Evolutionary conservation across 768 basidiomycete genomes (phyloP), one percentile per base, ranked within the genome.

Genomic region (Aureoboletus auriporus): DNA sequence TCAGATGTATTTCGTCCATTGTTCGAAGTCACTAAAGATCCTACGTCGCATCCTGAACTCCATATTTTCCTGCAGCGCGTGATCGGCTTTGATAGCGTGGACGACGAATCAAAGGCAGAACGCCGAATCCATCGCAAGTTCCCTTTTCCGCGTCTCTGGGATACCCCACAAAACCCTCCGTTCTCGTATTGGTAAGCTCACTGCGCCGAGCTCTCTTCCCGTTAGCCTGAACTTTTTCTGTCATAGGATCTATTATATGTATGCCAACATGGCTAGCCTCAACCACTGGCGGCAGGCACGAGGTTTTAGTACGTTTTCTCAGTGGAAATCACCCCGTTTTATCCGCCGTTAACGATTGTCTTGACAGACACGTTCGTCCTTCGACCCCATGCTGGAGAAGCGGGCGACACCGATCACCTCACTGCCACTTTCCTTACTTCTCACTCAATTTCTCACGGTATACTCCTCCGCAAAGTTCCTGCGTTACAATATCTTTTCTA

Each of bases 381-480:
- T 51, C 86, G 96, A 29, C 96, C 96, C 0, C 96, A 99, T 67
- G 89, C 88, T 29, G 96, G 96, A 43, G 96, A 99, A 75, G 96
- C 96, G 0, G 96, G 96, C 27, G 96, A 99, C 64, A 89, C 96
- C 0, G 96, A 98, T 65, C 96, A 99, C 65, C 79, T 99, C 10
- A 90, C 94, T 0, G 92, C 96, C 2, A 89, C 95, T 2, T 99
- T 93, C 80, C 76, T 99, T 20, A 93, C 93, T 1, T 88, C 94
- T 2, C 95, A 98, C 63, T 97, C 94, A 1, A 98, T 99, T 62
- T 97, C 96, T 9, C 96, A 99, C 61, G 96, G 96, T n/a, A 99
- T 99, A 66, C 75, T 97, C 16, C 79, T 99, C 8, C 87, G 96
- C 50, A 99, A 99, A 69, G 95, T 99, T 6, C 96, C 96, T 0